Base-by-base conservation (phyloP, 2,329 filamentous ascomycete species). In the Leptographium galeiforme region DNA sequence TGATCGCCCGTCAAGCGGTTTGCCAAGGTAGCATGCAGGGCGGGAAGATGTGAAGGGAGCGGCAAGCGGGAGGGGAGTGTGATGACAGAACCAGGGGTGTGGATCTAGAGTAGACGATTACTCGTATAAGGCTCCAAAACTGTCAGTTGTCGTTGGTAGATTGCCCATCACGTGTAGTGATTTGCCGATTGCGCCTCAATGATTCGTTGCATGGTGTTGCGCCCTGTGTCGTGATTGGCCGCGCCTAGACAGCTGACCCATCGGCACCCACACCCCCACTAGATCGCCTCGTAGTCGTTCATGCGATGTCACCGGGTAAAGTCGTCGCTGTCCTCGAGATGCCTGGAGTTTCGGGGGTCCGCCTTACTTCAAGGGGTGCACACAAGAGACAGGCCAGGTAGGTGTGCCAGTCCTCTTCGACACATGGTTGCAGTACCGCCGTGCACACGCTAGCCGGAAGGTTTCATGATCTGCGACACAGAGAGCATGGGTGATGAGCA, bases 201-300 rank as follows among this genome's bases (percentile, higher is more conserved):
- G 52, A 48, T 53, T 47, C 34, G 51, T 36, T 18, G n/a, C 13
- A 49, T 33, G 56, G 55, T 55, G 55, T 48, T 38, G 43, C 18
- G 44, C 11, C 48, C 47, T 19, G 34, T 10, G 13, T 41, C 48
- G 39, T 55, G 51, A 58, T 58, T 58, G 55, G 57, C 18, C 25
- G 18, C 33, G 14, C 4, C 6, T 25, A 47, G 41, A 40, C 57
- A 57, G 50, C 44, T 58, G 57, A 58, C 57, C 55, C 46, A 36
- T 44, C 50, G 46, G 49, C 55, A 53, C 55, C 57, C 57, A 58
- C 55, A 33, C 55, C 47, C 41, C 51, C 45, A 40, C 39, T 30
- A 30, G 38, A 18, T 34, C 36, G 34, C 25, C 30, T 44, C 13
- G 40, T 45, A 34, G 19, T 25, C 25, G 25, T 25, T 25, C 25